These are phyloP conservation scores for Voacanga thouarsii DNA, from an alignment of 257 asterid genomes.

Conservation along the genomic window DNA sequence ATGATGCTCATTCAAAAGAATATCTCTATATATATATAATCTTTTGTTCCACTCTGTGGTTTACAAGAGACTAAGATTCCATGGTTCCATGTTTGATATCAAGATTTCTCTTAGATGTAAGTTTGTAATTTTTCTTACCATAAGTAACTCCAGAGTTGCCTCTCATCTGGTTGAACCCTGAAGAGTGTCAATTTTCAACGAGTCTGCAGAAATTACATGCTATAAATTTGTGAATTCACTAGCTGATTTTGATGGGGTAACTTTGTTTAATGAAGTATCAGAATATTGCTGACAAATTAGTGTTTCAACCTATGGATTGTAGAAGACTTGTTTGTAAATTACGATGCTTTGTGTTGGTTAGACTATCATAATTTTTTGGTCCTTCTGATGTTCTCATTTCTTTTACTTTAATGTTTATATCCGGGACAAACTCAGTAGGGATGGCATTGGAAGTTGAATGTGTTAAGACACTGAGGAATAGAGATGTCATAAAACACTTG, in stretches of 20 bases:
- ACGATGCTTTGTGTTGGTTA: no score
- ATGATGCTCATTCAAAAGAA: neutral
- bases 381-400: no score
- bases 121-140: neutral
- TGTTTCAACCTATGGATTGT: neutral
- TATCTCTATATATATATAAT: no score
- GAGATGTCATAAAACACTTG: no score
- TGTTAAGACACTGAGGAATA: no score
- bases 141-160: neutral
- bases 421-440: neutral
- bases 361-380: neutral
- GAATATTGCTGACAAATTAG: neutral
- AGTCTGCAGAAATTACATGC: neutral
- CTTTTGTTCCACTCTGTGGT: neutral
- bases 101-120: neutral
- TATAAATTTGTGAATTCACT: neutral
- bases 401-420: neutral
- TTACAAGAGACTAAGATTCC: neutral
- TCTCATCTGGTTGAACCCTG: neutral
- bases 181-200: neutral
- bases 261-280: neutral
- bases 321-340: neutral
- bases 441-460: no score
- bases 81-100: neutral
- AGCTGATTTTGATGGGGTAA: neutral